A percentile compares a stretch with the other conserved stretches of the same genome.
These are phyloP conservation scores for Sporisorium exsertum DNA, from an alignment of 1,284 basidiomycete species.

Conservation along the genomic window DNA sequence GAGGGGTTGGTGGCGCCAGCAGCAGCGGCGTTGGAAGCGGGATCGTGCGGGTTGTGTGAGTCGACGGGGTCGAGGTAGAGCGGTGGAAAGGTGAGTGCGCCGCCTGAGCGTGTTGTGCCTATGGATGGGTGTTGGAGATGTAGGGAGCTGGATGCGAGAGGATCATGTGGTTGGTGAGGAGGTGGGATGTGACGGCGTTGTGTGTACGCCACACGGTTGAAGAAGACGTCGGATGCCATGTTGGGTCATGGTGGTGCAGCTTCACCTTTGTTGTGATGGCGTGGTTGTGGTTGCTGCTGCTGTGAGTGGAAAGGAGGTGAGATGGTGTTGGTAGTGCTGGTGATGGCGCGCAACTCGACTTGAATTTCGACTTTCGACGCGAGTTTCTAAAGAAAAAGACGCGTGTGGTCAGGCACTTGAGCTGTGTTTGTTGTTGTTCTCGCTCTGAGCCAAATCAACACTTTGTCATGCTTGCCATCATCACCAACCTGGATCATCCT, in stretches of 20 bases:
- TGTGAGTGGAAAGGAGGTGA: too few species aligned
- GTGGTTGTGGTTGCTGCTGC: neutral
- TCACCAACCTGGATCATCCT: slow-evolving; percentile 8
- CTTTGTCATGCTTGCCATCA: slow-evolving; percentile 14
- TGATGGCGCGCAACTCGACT: slow-evolving; percentile 2
- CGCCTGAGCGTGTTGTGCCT: slow-evolving; percentile 32
- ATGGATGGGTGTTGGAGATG: slow-evolving; percentile 16
- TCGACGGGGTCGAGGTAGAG: slow-evolving; percentile 51
- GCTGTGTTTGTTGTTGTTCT: slow-evolving; percentile 32
- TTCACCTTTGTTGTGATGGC: neutral
- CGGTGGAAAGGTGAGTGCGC: slow-evolving; percentile 47
- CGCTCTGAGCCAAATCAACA: neutral
- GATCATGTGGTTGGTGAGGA: slow-evolving; percentile 17
- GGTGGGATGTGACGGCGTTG: slow-evolving; percentile 19
- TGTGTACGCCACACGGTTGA: slow-evolving; percentile 35
- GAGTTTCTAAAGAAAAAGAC: slow-evolving; percentile 12
- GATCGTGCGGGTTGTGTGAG: slow-evolving; percentile 13
- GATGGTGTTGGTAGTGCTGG: neutral
- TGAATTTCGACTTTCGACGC: slow-evolving; percentile 16
- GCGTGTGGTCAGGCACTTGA: slow-evolving; percentile 18
- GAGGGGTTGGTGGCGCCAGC: neutral
- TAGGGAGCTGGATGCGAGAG: neutral
- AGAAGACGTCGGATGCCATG: slow-evolving; percentile 52
- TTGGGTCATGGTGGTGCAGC: slow-evolving; percentile 12
- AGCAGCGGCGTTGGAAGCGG: slow-evolving; percentile 11